Evolutionary conservation across 768 basidiomycete species (phyloP), one percentile per base, ranked within the genome.

Genomic region (Mycena polygramma): DNA sequence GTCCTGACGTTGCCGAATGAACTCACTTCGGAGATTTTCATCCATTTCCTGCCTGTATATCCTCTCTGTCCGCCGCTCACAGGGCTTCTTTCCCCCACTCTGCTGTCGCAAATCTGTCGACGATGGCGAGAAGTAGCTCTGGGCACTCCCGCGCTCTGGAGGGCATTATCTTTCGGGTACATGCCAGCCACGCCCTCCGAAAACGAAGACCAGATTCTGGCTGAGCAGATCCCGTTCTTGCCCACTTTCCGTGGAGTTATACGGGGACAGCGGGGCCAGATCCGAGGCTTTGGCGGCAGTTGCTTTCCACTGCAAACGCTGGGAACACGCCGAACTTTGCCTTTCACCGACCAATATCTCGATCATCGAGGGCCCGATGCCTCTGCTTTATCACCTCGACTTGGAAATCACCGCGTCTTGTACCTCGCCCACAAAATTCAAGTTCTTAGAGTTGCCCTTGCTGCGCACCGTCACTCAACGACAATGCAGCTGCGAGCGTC

Each of bases 1-100:
- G 59, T 60, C 46, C 13, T 60, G 46, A 48, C 59, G 11, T 14
- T 60, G 20, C 59, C 59, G 3, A 60, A 48, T 8, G 59, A 60
- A 22, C n/a, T 60, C 30, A 11, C 48, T 4, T 48, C 30, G 10
- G 59, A 48, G 24, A 49, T 60, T 3, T 60, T 60, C 35, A 7
- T 60, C 7, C 59, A 49, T 15, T 20, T 36, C 11, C 30, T 60
- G 19, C 59, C 59, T 14, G 5, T 13, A 2, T 49, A 49, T 20
- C 46, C 59, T 14, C 7, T 19, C 41, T 46, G 26, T 11, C 59
- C 46, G 15, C 46, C 59, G 4, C 46, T 46, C n/a, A 13, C 30
- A 1, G 59, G 59, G 11, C 9, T 7, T n/a, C 46, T n/a, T 3
- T 60, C 59, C 30, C 59, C 59, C 1, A 36, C 46, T 10, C 4